Conservation (phyloP, 2,329 filamentous ascomycete species). For the Aspergillus novofumigatus region DNA sequence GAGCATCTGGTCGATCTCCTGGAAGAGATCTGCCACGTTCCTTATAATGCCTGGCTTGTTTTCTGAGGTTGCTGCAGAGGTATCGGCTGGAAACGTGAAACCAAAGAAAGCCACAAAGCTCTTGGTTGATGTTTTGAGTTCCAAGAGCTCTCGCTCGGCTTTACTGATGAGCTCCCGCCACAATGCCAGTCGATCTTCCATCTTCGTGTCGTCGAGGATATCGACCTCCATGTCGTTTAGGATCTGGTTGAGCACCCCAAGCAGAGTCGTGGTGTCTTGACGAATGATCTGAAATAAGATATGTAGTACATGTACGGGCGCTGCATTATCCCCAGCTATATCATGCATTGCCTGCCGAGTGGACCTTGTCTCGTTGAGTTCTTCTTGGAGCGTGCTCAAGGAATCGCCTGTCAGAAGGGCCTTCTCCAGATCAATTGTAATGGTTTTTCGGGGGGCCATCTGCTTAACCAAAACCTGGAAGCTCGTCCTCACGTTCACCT, state of each 20-base stretch:
- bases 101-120: conserved; percentile 1
- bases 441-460: conserved; percentile 6
- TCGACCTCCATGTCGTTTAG: conserved; percentile 21
- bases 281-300: conserved; percentile 21
- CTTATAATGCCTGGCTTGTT: background rate
- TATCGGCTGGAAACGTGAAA: background rate
- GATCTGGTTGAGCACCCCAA: conserved; percentile 17
- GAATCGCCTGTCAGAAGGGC: background rate
- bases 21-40: background rate
- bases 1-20: conserved; percentile 3
- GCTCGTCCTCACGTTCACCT: background rate
- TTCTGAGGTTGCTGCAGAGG: background rate
- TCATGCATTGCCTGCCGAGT: conserved; percentile 1
- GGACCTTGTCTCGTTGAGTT: conserved; percentile 1
- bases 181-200: conserved; percentile 24
- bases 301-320: background rate
- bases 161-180: conserved; percentile 23
- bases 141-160: conserved; percentile 11
- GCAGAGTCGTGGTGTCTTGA: conserved; percentile 19
- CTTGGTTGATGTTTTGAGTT: conserved; percentile 19
- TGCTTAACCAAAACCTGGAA: conserved; percentile 6
- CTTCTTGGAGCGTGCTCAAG: background rate
- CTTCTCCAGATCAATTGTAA: conserved; percentile 5
- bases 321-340: background rate
- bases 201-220: conserved; percentile 22